A percentile compares a stretch with the other conserved stretches of the same genome.
These are phyloP conservation scores for Leccinum subtestaceum DNA, from an alignment of 768 basidiomycete species.

Conservation along the genomic window DNA sequence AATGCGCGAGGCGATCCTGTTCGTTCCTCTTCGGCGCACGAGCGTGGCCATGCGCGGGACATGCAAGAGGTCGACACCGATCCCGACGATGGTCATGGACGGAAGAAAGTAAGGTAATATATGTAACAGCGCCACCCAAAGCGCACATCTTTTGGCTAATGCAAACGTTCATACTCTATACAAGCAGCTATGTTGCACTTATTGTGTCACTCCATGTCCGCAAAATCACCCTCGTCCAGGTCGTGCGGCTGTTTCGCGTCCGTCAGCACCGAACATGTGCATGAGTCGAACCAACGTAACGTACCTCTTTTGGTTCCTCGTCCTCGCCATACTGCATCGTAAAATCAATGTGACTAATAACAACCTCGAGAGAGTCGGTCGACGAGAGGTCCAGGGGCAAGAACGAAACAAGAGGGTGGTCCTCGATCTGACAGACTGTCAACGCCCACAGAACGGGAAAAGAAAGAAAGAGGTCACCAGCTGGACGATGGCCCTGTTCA, in stretches of 20 bases:
- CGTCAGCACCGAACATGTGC: conserved; percentile 3
- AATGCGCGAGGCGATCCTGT: conserved; percentile 57
- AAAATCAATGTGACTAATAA: conserved; percentile 95
- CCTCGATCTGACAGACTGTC: conserved; percentile 72
- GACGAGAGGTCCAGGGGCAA: conserved; percentile 89
- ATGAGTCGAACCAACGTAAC: conserved; percentile 21
- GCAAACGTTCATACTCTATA: neutral
- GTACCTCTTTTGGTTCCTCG: conserved; percentile 92
- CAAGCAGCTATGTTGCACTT: neutral
- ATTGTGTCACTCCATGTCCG: conserved; percentile 56
- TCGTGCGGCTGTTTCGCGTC: conserved; percentile 68
- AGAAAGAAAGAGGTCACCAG: conserved; percentile 47
- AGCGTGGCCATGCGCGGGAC: conserved; percentile 61
- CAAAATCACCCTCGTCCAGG: conserved; percentile 90
- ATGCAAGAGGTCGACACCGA: conserved; percentile 75
- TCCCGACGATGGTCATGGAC: conserved; percentile 62
- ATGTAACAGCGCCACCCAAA: neutral
- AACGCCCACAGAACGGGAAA: neutral
- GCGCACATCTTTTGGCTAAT: neutral
- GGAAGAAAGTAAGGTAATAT: no score
- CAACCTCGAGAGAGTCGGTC: conserved; percentile 84
- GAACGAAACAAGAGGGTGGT: conserved; percentile 97
- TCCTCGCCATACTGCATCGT: conserved; percentile 99
- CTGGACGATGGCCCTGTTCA: conserved; percentile 94
- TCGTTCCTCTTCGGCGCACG: conserved; percentile 44